Evolutionary conservation across 1,284 basidiomycete genomes (phyloP).

Genomic region (Xerocomus cyaneibrunnescens): DNA sequence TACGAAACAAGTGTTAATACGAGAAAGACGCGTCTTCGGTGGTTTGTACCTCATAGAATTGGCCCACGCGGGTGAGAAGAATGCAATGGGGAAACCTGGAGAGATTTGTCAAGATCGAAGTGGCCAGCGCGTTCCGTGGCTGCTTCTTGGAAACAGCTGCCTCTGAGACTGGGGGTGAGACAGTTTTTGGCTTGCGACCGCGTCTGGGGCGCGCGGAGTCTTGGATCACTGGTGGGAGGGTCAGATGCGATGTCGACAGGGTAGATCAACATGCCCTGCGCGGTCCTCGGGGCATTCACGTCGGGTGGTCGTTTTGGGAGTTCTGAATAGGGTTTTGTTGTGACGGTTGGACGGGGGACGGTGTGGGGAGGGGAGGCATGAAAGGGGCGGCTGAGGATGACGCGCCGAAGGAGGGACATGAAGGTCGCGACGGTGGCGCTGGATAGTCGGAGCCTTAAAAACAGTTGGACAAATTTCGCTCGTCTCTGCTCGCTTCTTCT

Average conservation of each 20-base stretch:
- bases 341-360: conserved; percentile 31
- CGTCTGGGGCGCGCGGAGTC: conserved; percentile 15
- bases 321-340: conserved; percentile 54
- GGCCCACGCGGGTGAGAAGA: conserved; percentile 86
- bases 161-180: background rate
- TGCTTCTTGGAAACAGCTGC: conserved; percentile 14
- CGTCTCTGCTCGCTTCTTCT: conserved; percentile 30
- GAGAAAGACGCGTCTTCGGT: background rate
- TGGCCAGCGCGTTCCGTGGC: conserved; percentile 60
- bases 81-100: conserved; percentile 84
- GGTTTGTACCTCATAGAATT: conserved; percentile 84
- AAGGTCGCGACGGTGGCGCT: conserved; percentile 37
- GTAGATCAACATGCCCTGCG: conserved; percentile 10
- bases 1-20: conserved; percentile 33
- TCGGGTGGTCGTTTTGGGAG: conserved; percentile 46
- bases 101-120: conserved; percentile 70
- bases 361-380: conserved; percentile 10
- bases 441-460: conserved; percentile 42
- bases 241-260: conserved; percentile 1
- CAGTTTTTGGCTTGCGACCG: conserved; percentile 20
- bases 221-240: background rate
- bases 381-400: conserved; percentile 12
- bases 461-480: conserved; percentile 35
- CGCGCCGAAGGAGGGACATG: conserved; percentile 25
- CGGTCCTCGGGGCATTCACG: background rate